Percentiles rank a stretch among this genome's conserved stretches.
Conservation (phyloP, 2,329 filamentous ascomycete species). For the Trichophyton benhamiae region DNA sequence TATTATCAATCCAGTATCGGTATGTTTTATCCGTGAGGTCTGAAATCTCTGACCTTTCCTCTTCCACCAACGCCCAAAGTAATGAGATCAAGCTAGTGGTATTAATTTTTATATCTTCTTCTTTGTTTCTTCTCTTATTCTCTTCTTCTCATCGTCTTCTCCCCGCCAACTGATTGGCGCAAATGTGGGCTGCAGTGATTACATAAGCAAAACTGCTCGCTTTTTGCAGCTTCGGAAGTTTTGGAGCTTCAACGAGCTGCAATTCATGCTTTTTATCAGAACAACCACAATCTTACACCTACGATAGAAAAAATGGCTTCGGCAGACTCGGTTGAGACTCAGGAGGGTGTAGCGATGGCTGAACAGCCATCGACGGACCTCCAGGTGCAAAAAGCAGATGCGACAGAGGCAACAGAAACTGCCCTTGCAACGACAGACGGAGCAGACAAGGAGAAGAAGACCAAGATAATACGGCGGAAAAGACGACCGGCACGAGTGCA, state of each 20-base stretch:
- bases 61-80: not conserved
- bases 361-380: not conserved
- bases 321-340: constrained; percentile 8
- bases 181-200: not conserved
- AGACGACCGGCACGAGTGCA: constrained; percentile 79
- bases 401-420: constrained; percentile 13
- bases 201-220: not conserved
- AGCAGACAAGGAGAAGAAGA: constrained; percentile 42
- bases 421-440: constrained; percentile 22
- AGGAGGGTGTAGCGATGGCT: not conserved
- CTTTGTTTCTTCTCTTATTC: not conserved
- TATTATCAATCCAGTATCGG: not conserved
- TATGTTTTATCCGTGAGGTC: not conserved
- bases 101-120: not conserved
- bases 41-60: not conserved
- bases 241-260: not conserved
- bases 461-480: constrained; percentile 85
- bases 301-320: constrained; percentile 7
- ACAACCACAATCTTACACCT: not conserved
- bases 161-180: constrained; percentile 4
- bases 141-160: not conserved
- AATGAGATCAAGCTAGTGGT: not conserved
- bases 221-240: not conserved
- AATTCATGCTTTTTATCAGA: not conserved
- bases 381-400: constrained; percentile 5